Evolutionary conservation across 441 rosid species (phyloP), one percentile per base, ranked within the genome.

Genomic region (Eutrema salsugineum): DNA sequence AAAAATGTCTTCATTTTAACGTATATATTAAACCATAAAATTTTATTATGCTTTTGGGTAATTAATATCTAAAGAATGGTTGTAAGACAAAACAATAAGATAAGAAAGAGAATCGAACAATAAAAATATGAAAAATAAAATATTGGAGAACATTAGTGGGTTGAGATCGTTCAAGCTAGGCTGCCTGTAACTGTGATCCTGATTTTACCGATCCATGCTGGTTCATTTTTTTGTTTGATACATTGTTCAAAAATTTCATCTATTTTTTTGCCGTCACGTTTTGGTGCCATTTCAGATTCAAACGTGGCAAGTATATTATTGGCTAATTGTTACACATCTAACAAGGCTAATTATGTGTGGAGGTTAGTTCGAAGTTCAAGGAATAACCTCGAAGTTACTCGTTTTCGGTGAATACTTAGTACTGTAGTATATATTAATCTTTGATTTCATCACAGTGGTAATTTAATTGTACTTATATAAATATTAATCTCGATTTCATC

Each of bases 301-400:
- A 51, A 5, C 38, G 54, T 33, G 63, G 19, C 60, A n/a, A 22
- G 3, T 71, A 51, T n/a, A 32, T 16, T 15, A 28, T 62, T 53
- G 63, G 76, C 17, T 62, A 33, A 9, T 30, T 42, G 36, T 51
- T 17, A 42, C 63, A 61, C 66, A 46, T 40, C 1, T 60, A n/a
- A 60, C 65, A 40, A 63, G 24, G 68, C 46, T 51, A 62, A 11
- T 22, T 63, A n/a, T 47, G 14, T 53, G 55, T 49, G 19, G 59
- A 53, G 12, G 10, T 40, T 27, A 53, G 55, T 43, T 2, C 50
- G 33, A 42, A n/a, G 27, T 51, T 70, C 12, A 39, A 60, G 36
- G 32, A 67, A 42, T 30, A 51, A 58, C 58, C 58, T 58, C 30
- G 40, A 59, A 38, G 46, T 61, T 42, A n/a, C n/a, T n/a, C n/a